A percentile compares a stretch with the other conserved stretches of the same genome.
These are phyloP conservation scores for Teratosphaeria gauchensis DNA, from an alignment of 2,329 filamentous ascomycete species.

Conservation along the genomic window DNA sequence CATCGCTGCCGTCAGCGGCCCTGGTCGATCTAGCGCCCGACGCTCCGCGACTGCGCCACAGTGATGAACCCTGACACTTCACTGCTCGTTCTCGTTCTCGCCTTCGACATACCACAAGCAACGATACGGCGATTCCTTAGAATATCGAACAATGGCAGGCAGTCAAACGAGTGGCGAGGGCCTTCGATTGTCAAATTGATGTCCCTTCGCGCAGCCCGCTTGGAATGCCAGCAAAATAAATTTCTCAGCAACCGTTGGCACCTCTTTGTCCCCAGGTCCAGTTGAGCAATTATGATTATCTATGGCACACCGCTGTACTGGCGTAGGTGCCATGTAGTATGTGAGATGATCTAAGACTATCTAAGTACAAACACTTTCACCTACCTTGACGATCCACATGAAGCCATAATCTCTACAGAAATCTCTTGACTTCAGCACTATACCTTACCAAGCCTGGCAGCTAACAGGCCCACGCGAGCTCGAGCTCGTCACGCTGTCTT, in stretches of 20 bases:
- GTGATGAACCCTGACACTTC: neutral
- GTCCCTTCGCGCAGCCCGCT: no score
- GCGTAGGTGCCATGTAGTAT: neutral
- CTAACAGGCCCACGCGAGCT: neutral
- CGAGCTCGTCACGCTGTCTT: neutral
- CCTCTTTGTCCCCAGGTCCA: neutral
- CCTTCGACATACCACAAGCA: neutral
- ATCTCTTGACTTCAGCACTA: neutral
- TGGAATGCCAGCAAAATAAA: neutral
- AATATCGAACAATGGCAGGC: neutral
- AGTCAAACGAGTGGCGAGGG: neutral
- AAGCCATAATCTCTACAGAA: neutral
- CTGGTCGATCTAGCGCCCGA: neutral
- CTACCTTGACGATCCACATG: neutral
- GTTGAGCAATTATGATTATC: neutral
- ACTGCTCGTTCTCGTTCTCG: neutral
- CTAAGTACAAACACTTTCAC: neutral
- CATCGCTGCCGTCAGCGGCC: neutral
- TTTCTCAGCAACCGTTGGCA: neutral
- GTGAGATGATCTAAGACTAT: no score
- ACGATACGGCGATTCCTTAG: neutral
- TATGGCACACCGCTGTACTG: neutral
- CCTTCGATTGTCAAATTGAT: neutral
- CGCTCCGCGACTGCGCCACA: neutral
- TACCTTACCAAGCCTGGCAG: neutral